Evolutionary conservation across 2,329 filamentous ascomycete genomes (phyloP), one percentile per base, ranked within the genome.

Genomic region (Curvularia spicifera): DNA sequence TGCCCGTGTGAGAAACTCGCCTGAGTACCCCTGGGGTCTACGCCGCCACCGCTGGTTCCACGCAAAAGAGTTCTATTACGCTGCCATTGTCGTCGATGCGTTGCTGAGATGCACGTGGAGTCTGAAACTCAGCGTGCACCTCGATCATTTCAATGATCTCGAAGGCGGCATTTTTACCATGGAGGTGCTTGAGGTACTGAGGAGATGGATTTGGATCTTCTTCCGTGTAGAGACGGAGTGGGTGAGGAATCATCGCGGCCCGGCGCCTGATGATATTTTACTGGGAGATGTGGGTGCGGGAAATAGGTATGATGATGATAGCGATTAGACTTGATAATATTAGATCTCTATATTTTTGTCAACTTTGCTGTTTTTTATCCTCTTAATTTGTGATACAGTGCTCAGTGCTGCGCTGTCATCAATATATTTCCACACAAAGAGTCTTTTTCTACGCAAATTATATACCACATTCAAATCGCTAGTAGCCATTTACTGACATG

Each of bases 141-240:
- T 97, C 56, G 89, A 93, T 73, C 91, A 91, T 74, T 88, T 96
- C 56, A 89, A 90, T 66, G 93, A 97, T 74, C 86, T 93, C 51
- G 95, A 98, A 79, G 89, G 88, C 54, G 91, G 91, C 7, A 91
- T 98, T 44, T 99, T 97, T 73, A 70, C 94, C 26, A 86, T 98
- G 70, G 90, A 97, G 80, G 83, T 91, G 44, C 81, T 97, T 10
- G 95, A 99, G 79, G 90, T 98, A 18, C 83, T 91, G 45, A 85
- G 95, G 47, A 85, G 95, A 56, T 98, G 94, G 93, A 85, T 98
- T 60, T 99, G 95, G 95, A 92, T 97, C 56, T 98, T 97, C 78
- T 91, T 98, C 78, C 86, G 95, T 9, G 89, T 96, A 40, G 95
- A 99, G 82, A 93, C 92, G 22, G 95, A 99, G 80, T 97, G 91